Percentiles rank a stretch among this genome's conserved stretches.
These are phyloP conservation scores for Zygosaccharomyces rouxii DNA, from an alignment of 805 yeast species.

Conservation along the genomic window DNA sequence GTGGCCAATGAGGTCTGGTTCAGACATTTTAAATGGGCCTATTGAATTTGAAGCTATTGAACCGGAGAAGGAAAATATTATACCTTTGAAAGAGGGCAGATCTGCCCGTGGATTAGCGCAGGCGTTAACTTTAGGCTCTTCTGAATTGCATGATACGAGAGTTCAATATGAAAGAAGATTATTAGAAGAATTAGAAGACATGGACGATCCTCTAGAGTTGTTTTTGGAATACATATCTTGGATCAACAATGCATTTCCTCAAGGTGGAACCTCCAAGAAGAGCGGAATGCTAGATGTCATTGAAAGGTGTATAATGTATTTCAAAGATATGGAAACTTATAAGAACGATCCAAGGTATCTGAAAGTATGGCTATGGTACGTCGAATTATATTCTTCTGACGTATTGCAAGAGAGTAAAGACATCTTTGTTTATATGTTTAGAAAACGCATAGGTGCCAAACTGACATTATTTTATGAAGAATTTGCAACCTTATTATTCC, in stretches of 20 bases:
- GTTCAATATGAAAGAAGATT: conserved; percentile 48
- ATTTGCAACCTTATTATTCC: conserved; percentile 48
- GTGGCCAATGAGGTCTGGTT: conserved; percentile 4
- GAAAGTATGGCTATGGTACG: conserved; percentile 75
- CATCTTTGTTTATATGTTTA: conserved; percentile 63
- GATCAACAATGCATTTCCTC: conserved; percentile 59
- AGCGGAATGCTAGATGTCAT: conserved; percentile 62
- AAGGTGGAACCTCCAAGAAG: conserved; percentile 54
- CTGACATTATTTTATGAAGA: conserved; percentile 74
- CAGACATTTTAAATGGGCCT: conserved; percentile 3
- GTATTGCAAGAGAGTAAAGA: conserved; percentile 67
- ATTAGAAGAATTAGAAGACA: conserved; percentile 44
- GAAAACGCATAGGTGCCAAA: conserved; percentile 63
- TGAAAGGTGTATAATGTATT: conserved; percentile 67
- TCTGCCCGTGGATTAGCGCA: conserved; percentile 55
- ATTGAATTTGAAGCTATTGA: conserved; percentile 46
- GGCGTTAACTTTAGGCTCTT: conserved; percentile 30
- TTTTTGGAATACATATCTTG: conserved; percentile 73
- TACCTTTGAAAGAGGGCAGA: conserved; percentile 62
- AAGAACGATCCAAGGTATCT: conserved; percentile 80
- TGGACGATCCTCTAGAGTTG: conserved; percentile 80
- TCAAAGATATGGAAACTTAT: conserved; percentile 61
- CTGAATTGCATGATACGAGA: conserved; percentile 24
- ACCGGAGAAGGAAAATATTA: conserved; percentile 70
- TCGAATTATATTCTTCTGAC: conserved; percentile 34